Conservation (phyloP, 352 stramenopile genomes). For the Albugo candida region DNA sequence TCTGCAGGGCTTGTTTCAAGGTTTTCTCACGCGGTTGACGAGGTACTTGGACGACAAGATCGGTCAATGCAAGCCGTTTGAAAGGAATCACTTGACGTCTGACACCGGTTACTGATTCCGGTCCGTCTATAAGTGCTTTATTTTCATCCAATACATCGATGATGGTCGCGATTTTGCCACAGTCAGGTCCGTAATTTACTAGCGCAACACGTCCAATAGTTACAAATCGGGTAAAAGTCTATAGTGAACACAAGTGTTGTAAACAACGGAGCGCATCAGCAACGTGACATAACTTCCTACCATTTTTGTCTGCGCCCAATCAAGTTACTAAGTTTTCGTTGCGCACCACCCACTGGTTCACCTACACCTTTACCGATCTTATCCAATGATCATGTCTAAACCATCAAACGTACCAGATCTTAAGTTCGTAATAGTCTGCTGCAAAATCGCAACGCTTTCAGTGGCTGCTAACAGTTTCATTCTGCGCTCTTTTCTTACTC, state of each 20-base stretch:
- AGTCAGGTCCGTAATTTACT: conserved; percentile 97
- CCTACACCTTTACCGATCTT: too few species aligned
- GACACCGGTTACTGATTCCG: conserved; percentile 88
- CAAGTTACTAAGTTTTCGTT: too few species aligned
- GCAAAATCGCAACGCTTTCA: too few species aligned
- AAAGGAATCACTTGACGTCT: conserved; percentile 97
- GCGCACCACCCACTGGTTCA: too few species aligned
- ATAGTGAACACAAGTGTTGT: background rate
- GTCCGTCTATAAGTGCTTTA: conserved; percentile 95
- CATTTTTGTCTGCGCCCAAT: too few species aligned
- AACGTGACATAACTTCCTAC: too few species aligned
- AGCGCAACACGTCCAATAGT: conserved; percentile 97
- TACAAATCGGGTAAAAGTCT: conserved; percentile 98
- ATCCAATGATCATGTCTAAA: too few species aligned
- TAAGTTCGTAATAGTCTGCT: too few species aligned
- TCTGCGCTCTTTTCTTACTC: conserved; percentile 29
- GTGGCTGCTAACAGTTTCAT: too few species aligned
- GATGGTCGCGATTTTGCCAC: conserved; percentile 96
- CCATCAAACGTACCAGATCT: too few species aligned
- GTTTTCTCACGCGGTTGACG: conserved; percentile 87
- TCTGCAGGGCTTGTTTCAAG: conserved; percentile 81
- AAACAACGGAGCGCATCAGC: background rate
- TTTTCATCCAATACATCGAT: conserved; percentile 99
- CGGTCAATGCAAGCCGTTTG: conserved; percentile 93
- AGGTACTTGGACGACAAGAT: conserved; percentile 91